phyloP scores from a whole-genome alignment of 345 rosid species.

The Salix exigua region DNA sequence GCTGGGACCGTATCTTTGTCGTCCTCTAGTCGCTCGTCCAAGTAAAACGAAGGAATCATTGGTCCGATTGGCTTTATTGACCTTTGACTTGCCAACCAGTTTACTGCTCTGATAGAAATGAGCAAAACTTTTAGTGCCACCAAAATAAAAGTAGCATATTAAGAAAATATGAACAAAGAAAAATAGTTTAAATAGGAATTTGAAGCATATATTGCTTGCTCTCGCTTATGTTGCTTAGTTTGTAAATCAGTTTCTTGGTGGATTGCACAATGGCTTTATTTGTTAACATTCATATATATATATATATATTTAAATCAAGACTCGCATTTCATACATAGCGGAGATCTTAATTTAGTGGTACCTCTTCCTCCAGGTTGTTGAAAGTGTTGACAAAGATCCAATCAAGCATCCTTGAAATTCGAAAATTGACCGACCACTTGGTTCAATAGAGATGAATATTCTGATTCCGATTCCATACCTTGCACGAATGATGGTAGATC shows the following conservation, averaged over 20 bases:
- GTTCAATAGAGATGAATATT: neutral
- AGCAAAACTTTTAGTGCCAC: too few relatives aligned
- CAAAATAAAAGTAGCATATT: too few relatives aligned
- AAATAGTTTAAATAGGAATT: too few relatives aligned
- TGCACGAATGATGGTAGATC: constrained; percentile 1
- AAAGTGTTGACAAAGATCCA: constrained; percentile 1
- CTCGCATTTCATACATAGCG: neutral
- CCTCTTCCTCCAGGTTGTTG: constrained; percentile 47
- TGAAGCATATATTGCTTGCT: too few relatives aligned
- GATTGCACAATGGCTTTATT: too few relatives aligned
- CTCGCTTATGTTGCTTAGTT: too few relatives aligned
- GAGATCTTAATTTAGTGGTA: neutral
- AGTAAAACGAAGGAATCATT: constrained; percentile 52
- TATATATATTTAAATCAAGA: too few relatives aligned
- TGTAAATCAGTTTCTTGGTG: too few relatives aligned
- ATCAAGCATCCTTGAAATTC: neutral
- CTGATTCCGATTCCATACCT: neutral
- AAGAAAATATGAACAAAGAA: too few relatives aligned
- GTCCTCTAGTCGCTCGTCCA: constrained; percentile 37
- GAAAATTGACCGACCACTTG: neutral
- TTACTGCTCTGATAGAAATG: too few relatives aligned
- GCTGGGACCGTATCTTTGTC: constrained; percentile 47
- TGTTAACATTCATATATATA: too few relatives aligned
- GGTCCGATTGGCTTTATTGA: constrained; percentile 43
- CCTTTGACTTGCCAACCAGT: constrained; percentile 5